Percentiles rank a stretch among this genome's conserved stretches.
Evolutionary conservation across 2,329 filamentous ascomycete genomes (phyloP).

Genomic region (Penicillium decumbens): DNA sequence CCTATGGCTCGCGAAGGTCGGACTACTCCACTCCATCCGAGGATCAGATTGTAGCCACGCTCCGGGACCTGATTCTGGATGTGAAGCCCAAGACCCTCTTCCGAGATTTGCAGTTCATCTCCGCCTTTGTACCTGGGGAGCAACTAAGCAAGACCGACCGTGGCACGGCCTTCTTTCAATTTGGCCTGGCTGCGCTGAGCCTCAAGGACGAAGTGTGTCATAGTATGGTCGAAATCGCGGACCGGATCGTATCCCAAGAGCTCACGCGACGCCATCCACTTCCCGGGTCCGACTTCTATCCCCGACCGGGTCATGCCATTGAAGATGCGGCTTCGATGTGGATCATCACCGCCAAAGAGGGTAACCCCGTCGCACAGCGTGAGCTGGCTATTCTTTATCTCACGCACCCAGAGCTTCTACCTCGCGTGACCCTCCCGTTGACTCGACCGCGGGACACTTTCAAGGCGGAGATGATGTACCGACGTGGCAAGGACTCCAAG

Average conservation of each 20-base stretch:
- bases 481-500: conserved; percentile 57
- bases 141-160: conserved; percentile 56
- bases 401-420: conserved; percentile 79
- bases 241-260: conserved; percentile 61
- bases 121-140: conserved; percentile 56
- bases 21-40: conserved; percentile 55
- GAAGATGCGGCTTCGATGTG: conserved; percentile 83
- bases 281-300: conserved; percentile 28
- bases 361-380: conserved; percentile 79
- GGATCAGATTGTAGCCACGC: conserved; percentile 58
- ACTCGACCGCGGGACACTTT: conserved; percentile 84
- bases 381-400: conserved; percentile 92
- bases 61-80: conserved; percentile 63
- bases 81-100: conserved; percentile 76
- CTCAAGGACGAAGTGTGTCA: conserved; percentile 83
- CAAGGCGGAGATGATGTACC: conserved; percentile 76
- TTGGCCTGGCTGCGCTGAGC: conserved; percentile 78
- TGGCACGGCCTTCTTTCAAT: conserved; percentile 82
- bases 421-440: conserved; percentile 73
- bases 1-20: conserved; percentile 36
- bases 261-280: conserved; percentile 37
- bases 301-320: conserved; percentile 36
- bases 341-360: conserved; percentile 90
- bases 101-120: conserved; percentile 70
- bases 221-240: conserved; percentile 73